Evolutionary conservation across 2,329 filamentous ascomycete species (phyloP).

Genomic region (Aureobasidium sp.): DNA sequence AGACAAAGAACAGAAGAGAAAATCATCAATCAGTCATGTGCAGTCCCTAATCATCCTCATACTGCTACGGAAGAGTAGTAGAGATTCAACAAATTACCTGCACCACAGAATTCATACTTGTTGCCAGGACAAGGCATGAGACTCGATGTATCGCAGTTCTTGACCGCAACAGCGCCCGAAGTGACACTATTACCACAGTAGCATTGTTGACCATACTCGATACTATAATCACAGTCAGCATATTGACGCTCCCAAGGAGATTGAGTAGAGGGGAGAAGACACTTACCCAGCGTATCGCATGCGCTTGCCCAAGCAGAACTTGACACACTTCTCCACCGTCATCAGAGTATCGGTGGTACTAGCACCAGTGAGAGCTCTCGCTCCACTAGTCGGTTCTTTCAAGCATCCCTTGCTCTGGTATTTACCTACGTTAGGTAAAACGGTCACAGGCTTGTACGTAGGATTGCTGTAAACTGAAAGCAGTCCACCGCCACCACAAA

Average conservation of each 20-base stretch:
- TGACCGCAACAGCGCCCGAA: slow-evolving; percentile 14
- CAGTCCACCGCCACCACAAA: slow-evolving; percentile 30
- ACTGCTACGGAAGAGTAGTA: slow-evolving; percentile 21
- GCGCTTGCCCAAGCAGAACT: slow-evolving; percentile 22
- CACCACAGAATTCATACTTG: slow-evolving; percentile 23
- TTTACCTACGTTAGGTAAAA: slow-evolving; percentile 11
- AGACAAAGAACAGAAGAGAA: too few species aligned
- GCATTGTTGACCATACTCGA: slow-evolving; percentile 19
- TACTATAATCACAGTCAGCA: too few species aligned
- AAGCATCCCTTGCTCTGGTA: slow-evolving; percentile 13
- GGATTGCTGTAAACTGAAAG: slow-evolving; percentile 28
- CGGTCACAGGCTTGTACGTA: slow-evolving; percentile 11
- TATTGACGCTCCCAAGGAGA: neutral
- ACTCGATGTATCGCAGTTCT: slow-evolving; percentile 14
- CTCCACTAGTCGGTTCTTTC: neutral
- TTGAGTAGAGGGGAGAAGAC: neutral
- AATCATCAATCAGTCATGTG: too few species aligned
- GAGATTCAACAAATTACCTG: slow-evolving; percentile 21
- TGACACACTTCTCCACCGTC: slow-evolving; percentile 16
- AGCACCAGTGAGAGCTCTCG: neutral
- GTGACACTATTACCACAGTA: slow-evolving; percentile 21
- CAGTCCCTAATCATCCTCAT: too few species aligned
- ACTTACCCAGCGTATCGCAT: slow-evolving; percentile 23
- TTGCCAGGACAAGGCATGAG: slow-evolving; percentile 23
- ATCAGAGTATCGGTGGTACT: neutral